Percentiles rank a stretch among this genome's conserved stretches.
Evolutionary conservation across 805 yeast genomes (phyloP).

Genomic region (Yarrowia sp.): DNA sequence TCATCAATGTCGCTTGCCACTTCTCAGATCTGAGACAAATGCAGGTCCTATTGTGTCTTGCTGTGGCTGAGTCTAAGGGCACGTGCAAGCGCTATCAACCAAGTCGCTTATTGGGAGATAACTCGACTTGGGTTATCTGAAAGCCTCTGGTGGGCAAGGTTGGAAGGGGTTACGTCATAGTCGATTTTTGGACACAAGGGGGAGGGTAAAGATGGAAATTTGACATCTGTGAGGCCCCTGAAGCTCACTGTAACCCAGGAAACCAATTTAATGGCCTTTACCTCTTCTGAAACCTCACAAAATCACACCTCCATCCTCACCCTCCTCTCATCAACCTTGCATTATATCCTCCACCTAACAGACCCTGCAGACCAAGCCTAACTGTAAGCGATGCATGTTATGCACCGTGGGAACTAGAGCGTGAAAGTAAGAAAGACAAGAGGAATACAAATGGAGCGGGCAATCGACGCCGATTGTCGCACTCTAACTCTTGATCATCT

Average conservation of each 20-base stretch:
- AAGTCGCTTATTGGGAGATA: conserved; percentile 6
- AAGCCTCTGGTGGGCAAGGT: conserved; percentile 15
- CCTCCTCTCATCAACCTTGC: too few species aligned
- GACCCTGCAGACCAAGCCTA: conserved; percentile 28
- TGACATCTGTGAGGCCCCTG: too few species aligned
- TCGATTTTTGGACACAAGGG: background rate
- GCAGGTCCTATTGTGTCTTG: conserved; percentile 1
- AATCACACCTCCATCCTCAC: too few species aligned
- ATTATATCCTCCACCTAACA: conserved; percentile 16
- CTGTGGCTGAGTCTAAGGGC: conserved; percentile 1
- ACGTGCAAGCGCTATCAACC: background rate
- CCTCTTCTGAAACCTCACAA: too few species aligned
- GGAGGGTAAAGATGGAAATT: background rate
- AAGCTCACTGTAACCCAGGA: too few species aligned
- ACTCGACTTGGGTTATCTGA: background rate
- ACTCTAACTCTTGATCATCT: conserved; percentile 9
- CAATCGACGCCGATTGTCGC: background rate
- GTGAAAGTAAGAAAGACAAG: background rate
- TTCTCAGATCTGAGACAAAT: background rate
- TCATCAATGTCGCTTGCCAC: too few species aligned
- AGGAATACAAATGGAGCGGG: background rate
- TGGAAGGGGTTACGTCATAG: background rate
- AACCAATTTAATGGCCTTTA: too few species aligned
- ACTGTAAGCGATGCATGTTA: background rate
- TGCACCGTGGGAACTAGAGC: background rate